Evolutionary conservation across 257 asterid genomes (phyloP).

Genomic region (Petrea volubilis): DNA sequence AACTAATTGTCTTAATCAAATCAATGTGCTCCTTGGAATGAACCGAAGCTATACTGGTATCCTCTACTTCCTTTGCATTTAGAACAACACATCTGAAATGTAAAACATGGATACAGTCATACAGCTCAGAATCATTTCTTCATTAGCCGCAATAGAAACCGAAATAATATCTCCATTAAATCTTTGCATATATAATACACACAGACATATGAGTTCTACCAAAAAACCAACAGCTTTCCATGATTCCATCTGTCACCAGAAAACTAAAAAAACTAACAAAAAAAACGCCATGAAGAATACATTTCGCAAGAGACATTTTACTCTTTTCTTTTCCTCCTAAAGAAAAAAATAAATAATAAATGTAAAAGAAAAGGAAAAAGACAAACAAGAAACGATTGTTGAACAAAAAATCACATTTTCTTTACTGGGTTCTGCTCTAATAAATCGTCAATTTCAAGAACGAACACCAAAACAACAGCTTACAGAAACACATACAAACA

Average conservation of each 20-base stretch:
- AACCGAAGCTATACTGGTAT: conserved; percentile 66
- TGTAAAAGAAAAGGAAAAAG: background rate
- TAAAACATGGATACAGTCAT: background rate
- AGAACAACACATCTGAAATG: conserved; percentile 64
- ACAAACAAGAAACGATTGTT: background rate
- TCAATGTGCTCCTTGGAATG: conserved; percentile 64
- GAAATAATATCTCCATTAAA: background rate
- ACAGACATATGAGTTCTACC: background rate
- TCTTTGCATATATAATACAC: background rate
- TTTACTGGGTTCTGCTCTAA: background rate
- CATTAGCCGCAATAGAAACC: background rate
- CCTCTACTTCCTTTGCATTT: conserved; percentile 68
- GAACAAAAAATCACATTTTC: background rate
- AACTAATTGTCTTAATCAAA: conserved; percentile 69
- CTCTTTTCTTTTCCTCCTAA: too few species aligned
- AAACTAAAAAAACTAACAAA: background rate
- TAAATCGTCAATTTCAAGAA: background rate
- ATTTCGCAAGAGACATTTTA: background rate
- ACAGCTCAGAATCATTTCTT: background rate
- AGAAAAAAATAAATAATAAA: too few species aligned
- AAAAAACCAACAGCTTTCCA: background rate
- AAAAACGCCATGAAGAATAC: background rate
- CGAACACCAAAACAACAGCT: too few species aligned
- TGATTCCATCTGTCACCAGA: background rate
- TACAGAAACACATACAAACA: too few species aligned